phyloP scores from a whole-genome alignment of 139 green algal species.

The Bryopsis sp. region DNA sequence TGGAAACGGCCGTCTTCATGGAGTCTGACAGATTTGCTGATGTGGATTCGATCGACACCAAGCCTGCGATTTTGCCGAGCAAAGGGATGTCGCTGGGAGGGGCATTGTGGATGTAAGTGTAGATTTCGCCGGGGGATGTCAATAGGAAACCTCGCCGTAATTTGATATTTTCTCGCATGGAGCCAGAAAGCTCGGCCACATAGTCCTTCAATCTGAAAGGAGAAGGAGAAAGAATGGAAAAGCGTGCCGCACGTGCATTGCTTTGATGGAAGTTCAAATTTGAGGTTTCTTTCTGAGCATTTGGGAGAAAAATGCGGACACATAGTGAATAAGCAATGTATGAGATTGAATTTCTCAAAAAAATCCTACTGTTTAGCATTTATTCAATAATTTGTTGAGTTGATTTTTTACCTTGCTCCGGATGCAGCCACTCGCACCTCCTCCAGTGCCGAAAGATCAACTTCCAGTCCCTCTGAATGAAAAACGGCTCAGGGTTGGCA shows the following conservation, averaged over 20 bases:
- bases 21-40: neutral
- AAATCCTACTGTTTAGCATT: neutral
- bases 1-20: neutral
- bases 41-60: neutral
- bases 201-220: slow-evolving; percentile 2
- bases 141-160: slow-evolving; percentile 17
- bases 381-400: neutral
- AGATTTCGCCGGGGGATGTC: neutral
- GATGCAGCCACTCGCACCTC: no score
- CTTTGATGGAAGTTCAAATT: neutral
- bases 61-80: slow-evolving; percentile 13
- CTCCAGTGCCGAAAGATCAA: no score
- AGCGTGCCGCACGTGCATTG: neutral
- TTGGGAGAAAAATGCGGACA: neutral
- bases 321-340: neutral
- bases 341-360: neutral
- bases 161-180: slow-evolving; percentile 20
- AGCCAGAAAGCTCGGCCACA: slow-evolving; percentile 8
- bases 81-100: neutral
- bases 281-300: neutral
- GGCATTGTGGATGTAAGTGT: slow-evolving; percentile 7
- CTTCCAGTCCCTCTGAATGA: no score
- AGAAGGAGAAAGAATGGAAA: neutral
- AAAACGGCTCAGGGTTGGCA: no score
- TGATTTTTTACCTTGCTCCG: no score